These are phyloP conservation scores for Zelopaecilomyces penicillatus DNA, from an alignment of 2,329 filamentous ascomycete genomes.

Conservation along the genomic window DNA sequence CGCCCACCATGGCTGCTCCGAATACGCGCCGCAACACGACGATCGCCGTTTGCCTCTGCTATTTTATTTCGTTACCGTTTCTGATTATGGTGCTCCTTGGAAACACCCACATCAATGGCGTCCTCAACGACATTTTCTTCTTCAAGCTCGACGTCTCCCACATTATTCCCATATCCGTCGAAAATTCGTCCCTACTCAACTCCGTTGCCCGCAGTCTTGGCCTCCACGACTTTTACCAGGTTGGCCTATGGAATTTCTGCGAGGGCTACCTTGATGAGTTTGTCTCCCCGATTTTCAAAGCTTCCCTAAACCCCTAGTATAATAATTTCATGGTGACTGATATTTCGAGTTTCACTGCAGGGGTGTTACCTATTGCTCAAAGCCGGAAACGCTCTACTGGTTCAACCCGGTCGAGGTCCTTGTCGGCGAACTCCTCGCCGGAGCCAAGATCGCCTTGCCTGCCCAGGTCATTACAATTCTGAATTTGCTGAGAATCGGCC, in stretches of 20 bases:
- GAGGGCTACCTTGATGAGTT: slow-evolving; percentile 67
- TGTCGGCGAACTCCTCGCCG: slow-evolving; percentile 68
- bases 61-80: slow-evolving; percentile 68
- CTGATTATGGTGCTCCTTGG: slow-evolving; percentile 72
- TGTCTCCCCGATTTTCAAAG: slow-evolving; percentile 13
- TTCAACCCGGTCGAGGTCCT: slow-evolving; percentile 86
- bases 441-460: slow-evolving; percentile 76
- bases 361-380: slow-evolving; percentile 69
- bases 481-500: slow-evolving; percentile 63
- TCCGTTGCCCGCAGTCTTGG: slow-evolving; percentile 79
- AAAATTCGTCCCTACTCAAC: slow-evolving; percentile 70
- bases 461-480: slow-evolving; percentile 65
- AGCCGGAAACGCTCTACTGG: slow-evolving; percentile 66
- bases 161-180: slow-evolving; percentile 65
- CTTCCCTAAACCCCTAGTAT: neutral
- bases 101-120: slow-evolving; percentile 54
- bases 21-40: slow-evolving; percentile 49
- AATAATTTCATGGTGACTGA: neutral
- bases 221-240: slow-evolving; percentile 88
- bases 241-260: slow-evolving; percentile 87
- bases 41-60: slow-evolving; percentile 57
- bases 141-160: slow-evolving; percentile 75
- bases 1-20: slow-evolving; percentile 15
- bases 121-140: slow-evolving; percentile 69
- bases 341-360: slow-evolving; percentile 21